Conservation (phyloP, 192 early-diverging fungal genomes). For the Phycomyces nitens region DNA sequence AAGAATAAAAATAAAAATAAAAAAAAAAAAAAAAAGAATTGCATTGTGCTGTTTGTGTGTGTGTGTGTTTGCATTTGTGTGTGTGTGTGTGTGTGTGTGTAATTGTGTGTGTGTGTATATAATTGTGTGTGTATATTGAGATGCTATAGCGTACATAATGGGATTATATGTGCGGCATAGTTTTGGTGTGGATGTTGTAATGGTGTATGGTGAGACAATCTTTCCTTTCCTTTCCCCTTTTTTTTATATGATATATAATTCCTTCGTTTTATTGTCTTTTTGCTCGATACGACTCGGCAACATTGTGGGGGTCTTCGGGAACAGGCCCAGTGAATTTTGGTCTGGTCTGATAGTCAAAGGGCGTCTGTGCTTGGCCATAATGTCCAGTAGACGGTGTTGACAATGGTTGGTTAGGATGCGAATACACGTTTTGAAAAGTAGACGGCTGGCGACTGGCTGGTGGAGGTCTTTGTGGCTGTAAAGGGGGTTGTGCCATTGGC, state of each 20-base stretch:
- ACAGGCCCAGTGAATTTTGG: slow-evolving; percentile 20
- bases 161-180: too few relatives aligned
- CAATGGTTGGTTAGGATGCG: background rate
- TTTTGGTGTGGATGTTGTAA: too few relatives aligned
- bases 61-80: too few relatives aligned
- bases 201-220: too few relatives aligned
- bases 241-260: too few relatives aligned
- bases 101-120: too few relatives aligned
- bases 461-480: background rate
- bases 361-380: background rate
- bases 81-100: too few relatives aligned
- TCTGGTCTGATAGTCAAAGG: background rate
- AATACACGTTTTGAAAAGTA: too few relatives aligned
- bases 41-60: background rate
- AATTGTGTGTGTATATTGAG: too few relatives aligned
- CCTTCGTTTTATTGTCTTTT: background rate
- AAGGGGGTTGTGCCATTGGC: background rate
- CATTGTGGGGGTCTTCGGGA: slow-evolving; percentile 31
- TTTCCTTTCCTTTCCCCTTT: too few relatives aligned
- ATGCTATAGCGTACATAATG: too few relatives aligned
- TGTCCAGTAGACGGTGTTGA: background rate
- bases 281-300: slow-evolving; percentile 26
- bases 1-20: background rate
- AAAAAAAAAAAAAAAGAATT: background rate
- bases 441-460: background rate